Percentiles rank a stretch among this genome's conserved stretches.
phyloP scores from a whole-genome alignment of 768 basidiomycete species.

The Lactifluus volemus region DNA sequence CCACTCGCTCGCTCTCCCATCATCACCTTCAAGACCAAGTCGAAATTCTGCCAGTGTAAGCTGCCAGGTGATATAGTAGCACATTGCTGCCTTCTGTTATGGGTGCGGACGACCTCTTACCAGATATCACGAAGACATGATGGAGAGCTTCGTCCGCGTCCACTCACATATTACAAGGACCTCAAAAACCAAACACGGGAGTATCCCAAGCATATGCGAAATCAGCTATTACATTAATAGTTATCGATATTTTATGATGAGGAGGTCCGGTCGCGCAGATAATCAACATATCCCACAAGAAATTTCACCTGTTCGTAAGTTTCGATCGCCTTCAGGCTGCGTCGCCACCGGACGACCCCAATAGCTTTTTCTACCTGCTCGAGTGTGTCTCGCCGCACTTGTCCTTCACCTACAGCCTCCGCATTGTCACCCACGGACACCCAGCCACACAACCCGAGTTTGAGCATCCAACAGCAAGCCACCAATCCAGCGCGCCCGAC shows the following conservation, averaged over 20 bases:
- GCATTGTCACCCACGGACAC: conserved; percentile 25
- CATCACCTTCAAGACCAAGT: too few species aligned
- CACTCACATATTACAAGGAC: too few species aligned
- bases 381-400: conserved; percentile 41
- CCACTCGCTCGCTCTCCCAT: too few species aligned
- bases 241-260: not conserved
- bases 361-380: conserved; percentile 68
- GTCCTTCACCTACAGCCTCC: not conserved
- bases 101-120: too few species aligned
- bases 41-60: too few species aligned
- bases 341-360: conserved; percentile 56
- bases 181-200: too few species aligned
- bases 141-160: too few species aligned
- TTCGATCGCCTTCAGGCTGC: conserved; percentile 88
- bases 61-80: too few species aligned
- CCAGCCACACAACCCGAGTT: conserved; percentile 84
- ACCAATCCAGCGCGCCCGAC: conserved; percentile 90
- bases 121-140: too few species aligned
- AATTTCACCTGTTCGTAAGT: conserved; percentile 90
- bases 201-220: too few species aligned
- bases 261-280: conserved; percentile 30
- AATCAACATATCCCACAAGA: conserved; percentile 66
- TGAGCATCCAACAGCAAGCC: conserved; percentile 88
- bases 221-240: conserved; percentile 2
- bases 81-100: too few species aligned